Conservation (phyloP, 108 stramenopile species). For the Discostella stelligeroides region DNA sequence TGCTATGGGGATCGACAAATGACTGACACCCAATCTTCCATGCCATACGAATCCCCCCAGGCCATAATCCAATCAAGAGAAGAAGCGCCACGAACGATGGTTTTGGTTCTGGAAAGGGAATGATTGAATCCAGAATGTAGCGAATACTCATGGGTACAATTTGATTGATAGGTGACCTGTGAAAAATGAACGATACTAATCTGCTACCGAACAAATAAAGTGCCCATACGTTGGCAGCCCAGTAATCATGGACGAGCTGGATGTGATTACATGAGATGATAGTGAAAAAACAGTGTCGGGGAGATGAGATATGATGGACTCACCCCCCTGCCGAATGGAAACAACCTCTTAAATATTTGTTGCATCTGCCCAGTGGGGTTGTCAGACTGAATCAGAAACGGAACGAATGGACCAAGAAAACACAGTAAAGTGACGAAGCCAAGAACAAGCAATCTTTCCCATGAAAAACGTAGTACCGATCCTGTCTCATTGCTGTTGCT, state of each 20-base stretch:
- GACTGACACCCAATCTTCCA: slow-evolving; percentile 43
- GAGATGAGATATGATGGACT: slow-evolving; percentile 3
- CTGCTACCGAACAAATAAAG: slow-evolving; percentile 74
- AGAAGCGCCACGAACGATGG: slow-evolving; percentile 59
- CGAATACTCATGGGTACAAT: slow-evolving; percentile 19
- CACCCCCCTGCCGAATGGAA: slow-evolving; percentile 93
- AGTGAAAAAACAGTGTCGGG: too few species aligned
- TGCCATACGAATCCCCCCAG: slow-evolving; percentile 42
- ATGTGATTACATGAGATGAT: background rate
- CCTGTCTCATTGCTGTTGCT: background rate
- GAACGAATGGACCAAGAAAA: slow-evolving; percentile 71
- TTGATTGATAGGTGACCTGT: background rate
- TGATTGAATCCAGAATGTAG: slow-evolving; percentile 19
- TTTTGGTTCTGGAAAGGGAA: slow-evolving; percentile 66
- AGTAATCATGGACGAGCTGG: slow-evolving; percentile 93
- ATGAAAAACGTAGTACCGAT: slow-evolving; percentile 37
- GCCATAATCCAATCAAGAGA: slow-evolving; percentile 56
- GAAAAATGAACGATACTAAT: slow-evolving; percentile 41
- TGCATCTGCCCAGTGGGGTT: slow-evolving; percentile 41
- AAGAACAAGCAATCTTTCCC: slow-evolving; percentile 57
- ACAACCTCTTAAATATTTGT: slow-evolving; percentile 88
- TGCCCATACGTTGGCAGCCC: slow-evolving; percentile 98
- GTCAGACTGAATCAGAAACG: slow-evolving; percentile 54
- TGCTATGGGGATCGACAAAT: slow-evolving; percentile 1
- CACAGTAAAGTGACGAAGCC: slow-evolving; percentile 57